These are phyloP conservation scores for Corynespora cassiicola DNA, from an alignment of 2,329 filamentous ascomycete species.

Conservation along the genomic window DNA sequence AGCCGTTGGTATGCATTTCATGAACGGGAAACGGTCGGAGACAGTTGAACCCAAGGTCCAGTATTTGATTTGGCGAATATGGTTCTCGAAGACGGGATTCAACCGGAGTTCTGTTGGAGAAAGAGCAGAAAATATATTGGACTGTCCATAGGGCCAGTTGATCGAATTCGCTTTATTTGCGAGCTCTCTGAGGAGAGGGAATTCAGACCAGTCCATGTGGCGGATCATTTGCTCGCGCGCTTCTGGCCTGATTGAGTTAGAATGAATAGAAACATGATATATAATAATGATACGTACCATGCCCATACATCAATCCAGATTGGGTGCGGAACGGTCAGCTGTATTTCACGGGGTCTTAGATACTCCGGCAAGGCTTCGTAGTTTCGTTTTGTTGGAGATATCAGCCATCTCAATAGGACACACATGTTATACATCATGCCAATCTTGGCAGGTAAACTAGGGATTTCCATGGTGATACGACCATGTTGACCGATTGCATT, in stretches of 20 bases:
- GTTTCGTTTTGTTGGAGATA: conserved; percentile 15
- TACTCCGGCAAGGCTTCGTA: conserved; percentile 14
- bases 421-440: conserved; percentile 14
- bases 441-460: conserved; percentile 7
- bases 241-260: conserved; percentile 5
- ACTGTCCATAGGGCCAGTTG: conserved; percentile 12
- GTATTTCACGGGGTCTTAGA: conserved; percentile 7
- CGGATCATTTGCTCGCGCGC: conserved; percentile 7
- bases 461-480: conserved; percentile 9
- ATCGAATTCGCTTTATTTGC: conserved; percentile 6
- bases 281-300: conserved; percentile 1
- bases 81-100: conserved; percentile 3
- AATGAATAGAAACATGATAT: not conserved
- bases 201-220: conserved; percentile 11
- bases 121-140: conserved; percentile 1
- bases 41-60: conserved; percentile 6
- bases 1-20: too few species aligned
- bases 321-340: conserved; percentile 10
- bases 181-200: conserved; percentile 3
- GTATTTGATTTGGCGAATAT: conserved; percentile 8
- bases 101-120: conserved; percentile 2
- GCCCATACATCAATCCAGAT: conserved; percentile 9
- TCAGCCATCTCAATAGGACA: conserved; percentile 10
- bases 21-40: conserved; percentile 3
- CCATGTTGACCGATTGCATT: conserved; percentile 15